Base-by-base conservation (phyloP, 2,329 filamentous ascomycete species). In the Albophoma yamanashiensis region DNA sequence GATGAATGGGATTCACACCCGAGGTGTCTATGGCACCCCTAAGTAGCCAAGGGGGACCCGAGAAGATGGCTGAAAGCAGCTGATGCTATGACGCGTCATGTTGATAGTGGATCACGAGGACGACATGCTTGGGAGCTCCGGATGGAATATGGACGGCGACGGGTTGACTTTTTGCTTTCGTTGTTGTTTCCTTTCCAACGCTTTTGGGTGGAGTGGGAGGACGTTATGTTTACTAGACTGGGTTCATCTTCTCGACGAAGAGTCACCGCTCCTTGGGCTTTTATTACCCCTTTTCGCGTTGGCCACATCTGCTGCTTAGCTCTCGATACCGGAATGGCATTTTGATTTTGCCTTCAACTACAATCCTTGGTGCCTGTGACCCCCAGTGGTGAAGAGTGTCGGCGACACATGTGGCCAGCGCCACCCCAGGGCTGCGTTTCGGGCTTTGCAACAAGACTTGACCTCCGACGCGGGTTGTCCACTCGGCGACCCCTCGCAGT, bases 201-300 rank as follows among this genome's bases (percentile, higher is more conserved):
- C 17, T 65, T 65, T 62, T 34, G 59, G 59, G 65, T 60, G 58
- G 63, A 43, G 38, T 25, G 55, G 38, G 38, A 31, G 25, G 38
- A 40, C 15, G 9, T 25, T 22, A 58, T 62, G 59, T 65, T 64
- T 71, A 72, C 31, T 52, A 52, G 69, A 73, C 62, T 67, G 62
- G 62, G 70, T 68, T 62, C 53, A 68, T 71, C 70, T 71, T 73
- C 68, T 64, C 68, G 63, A 66, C 61, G 70, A 72, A 71, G 70
- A 71, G 65, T 63, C 57, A 55, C 61, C 64, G 60, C 64, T 65
- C 63, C 50, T 65, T 64, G 60, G 63, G 61, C 57, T 58, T 38
- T 56, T 59, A 42, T 61, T 59, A 43, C 47, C 27, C 47, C 27
- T 38, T 60, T 61, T 36, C 59, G 55, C 60, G 4, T 40, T 56